Base-by-base conservation (phyloP, 352 stramenopile genomes). In the Phytopythium montanum region DNA sequence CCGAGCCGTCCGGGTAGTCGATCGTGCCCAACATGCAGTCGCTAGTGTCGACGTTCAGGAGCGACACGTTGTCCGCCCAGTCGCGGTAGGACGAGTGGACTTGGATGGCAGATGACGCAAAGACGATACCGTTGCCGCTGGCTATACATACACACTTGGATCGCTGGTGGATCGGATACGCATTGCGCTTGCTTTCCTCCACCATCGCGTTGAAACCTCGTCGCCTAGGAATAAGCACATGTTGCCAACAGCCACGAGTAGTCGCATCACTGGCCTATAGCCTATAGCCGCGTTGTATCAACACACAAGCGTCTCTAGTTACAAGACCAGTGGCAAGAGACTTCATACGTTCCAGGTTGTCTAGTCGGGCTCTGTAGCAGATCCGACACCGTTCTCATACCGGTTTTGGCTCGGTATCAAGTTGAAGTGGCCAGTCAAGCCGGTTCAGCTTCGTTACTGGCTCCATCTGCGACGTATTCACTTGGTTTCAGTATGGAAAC, bases 401-500 rank as follows among this genome's bases (percentile, higher is more conserved):
- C 16, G 45, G 45, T 34, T 52, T 23, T 18, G 18, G 3, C 0
- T 34, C 45, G 26, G 45, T 52, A 34, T 23, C 45, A 36, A 18
- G 23, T 52, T 52, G 45, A 33, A 52, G 45, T 31, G 23, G 23
- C 10, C 44, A n/a, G 44, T 3, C 5, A 8, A 14, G 10, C 5
- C 21, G 18, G 45, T 52, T 36, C 45, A 52, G 45, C 45, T 14
- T 7, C 12, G 45, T 16, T 0, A 2, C 45, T 16, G 45, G 45
- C 45, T 52, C 25, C 45, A 23, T 51, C 44, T 51, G 44, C 44
- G 13, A 4, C 3, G 13, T 21, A 51, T 18, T 4, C 23, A 33
- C 44, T 51, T 51, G 44, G 23, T n/a, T 51, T n/a, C 44, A 51
- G 9, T 51, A 51, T 33, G 19, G 18, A 46, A 46, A 46, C 16